These are phyloP conservation scores for Shiraia sp. DNA, from an alignment of 2,329 filamentous ascomycete genomes.

Conservation along the genomic window DNA sequence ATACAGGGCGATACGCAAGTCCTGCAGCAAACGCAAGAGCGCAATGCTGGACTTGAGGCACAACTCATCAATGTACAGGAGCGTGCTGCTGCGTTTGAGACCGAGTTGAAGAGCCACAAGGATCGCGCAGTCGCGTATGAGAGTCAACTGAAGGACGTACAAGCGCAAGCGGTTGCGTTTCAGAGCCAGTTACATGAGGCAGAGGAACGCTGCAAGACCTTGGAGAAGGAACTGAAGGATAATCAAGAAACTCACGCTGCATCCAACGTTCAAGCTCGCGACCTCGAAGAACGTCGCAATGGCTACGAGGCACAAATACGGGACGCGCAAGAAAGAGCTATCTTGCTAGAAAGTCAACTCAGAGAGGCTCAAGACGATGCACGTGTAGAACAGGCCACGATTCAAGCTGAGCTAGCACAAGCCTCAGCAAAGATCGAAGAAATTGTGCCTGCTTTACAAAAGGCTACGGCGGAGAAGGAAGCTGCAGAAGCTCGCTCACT, in stretches of 20 bases:
- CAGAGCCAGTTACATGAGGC: conserved; percentile 33
- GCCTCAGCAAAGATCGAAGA: conserved; percentile 39
- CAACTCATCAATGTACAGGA: conserved; percentile 42
- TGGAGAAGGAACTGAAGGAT: conserved; percentile 35
- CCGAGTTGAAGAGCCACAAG: conserved; percentile 29
- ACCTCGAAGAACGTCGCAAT: conserved; percentile 24
- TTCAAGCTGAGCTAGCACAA: conserved; percentile 41
- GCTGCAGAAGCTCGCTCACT: conserved; percentile 35
- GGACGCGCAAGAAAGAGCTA: conserved; percentile 37
- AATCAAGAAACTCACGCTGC: conserved; percentile 31
- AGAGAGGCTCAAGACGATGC: conserved; percentile 39
- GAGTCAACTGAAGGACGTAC: conserved; percentile 37
- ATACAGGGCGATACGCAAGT: conserved; percentile 20
- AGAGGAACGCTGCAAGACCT: conserved; percentile 30
- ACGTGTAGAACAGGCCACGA: conserved; percentile 38
- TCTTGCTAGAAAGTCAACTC: conserved; percentile 39
- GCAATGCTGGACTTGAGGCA: conserved; percentile 36
- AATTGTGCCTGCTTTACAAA: conserved; percentile 26
- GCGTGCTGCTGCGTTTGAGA: conserved; percentile 34
- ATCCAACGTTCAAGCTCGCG: conserved; percentile 24
- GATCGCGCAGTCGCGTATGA: conserved; percentile 38
- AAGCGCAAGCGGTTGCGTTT: conserved; percentile 33
- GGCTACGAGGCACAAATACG: conserved; percentile 39
- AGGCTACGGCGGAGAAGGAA: conserved; percentile 36
- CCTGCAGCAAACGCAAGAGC: conserved; percentile 35